Conservation (phyloP, 176 grass and related monocot genomes). For the Musa itinerans region DNA sequence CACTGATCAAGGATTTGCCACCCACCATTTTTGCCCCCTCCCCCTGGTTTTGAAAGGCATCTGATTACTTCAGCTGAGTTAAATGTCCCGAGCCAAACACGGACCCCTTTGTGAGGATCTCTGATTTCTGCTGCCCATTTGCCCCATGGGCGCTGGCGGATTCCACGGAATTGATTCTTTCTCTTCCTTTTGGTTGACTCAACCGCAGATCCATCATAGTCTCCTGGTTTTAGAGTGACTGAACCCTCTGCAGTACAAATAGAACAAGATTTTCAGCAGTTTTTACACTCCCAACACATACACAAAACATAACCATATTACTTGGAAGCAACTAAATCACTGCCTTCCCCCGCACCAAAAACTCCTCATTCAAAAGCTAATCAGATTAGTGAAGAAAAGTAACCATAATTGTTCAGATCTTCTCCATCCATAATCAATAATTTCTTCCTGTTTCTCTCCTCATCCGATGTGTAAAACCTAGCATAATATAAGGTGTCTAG, state of each 20-base stretch:
- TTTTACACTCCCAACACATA: no score
- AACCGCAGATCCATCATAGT: neutral
- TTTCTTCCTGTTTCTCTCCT: neutral
- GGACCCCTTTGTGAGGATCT: slow-evolving; percentile 35
- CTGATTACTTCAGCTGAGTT: slow-evolving; percentile 37
- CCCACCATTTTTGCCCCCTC: no score
- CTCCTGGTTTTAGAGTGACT: slow-evolving; percentile 1
- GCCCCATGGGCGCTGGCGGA: slow-evolving; percentile 44
- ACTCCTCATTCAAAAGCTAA: slow-evolving; percentile 5
- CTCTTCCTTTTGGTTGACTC: slow-evolving; percentile 29
- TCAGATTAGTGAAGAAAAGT: neutral
- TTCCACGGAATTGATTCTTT: slow-evolving; percentile 44
- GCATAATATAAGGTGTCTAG: neutral
- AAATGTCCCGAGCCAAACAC: slow-evolving; percentile 47
- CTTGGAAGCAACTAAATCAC: no score
- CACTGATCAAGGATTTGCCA: no score
- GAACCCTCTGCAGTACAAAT: slow-evolving; percentile 18
- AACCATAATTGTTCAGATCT: neutral
- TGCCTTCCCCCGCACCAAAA: neutral
- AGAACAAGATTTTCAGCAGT: neutral
- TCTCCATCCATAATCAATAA: neutral
- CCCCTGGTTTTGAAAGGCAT: no score
- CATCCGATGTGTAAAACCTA: neutral
- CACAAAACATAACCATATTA: no score
- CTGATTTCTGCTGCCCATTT: slow-evolving; percentile 51